Evolutionary conservation across 2,329 filamentous ascomycete species (phyloP).

Genomic region (Arthrinium puccinioides): DNA sequence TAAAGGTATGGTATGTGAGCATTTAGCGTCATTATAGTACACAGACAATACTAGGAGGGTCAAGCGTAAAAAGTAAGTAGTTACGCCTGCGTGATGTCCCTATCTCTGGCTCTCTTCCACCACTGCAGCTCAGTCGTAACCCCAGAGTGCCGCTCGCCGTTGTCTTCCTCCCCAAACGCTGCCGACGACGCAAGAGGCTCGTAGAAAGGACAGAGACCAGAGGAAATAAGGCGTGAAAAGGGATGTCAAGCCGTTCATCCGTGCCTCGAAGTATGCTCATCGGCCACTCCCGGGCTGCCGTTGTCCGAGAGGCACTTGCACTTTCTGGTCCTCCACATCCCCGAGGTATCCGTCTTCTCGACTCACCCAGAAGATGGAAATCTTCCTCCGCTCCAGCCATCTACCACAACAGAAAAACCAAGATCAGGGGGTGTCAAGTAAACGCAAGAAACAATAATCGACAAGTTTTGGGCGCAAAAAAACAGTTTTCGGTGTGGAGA

Average conservation of each 20-base stretch:
- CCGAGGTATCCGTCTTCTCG: conserved; percentile 9
- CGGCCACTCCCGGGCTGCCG: not conserved
- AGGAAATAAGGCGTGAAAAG: conserved; percentile 1
- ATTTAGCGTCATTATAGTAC: conserved; percentile 6
- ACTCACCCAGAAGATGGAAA: too few species aligned
- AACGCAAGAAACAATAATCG: conserved; percentile 15
- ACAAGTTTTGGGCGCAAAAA: conserved; percentile 2
- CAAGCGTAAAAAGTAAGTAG: not conserved
- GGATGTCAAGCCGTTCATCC: conserved; percentile 1
- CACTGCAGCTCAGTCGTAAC: conserved; percentile 3
- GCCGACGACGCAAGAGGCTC: conserved; percentile 2
- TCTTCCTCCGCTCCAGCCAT: conserved; percentile 25
- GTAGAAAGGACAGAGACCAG: conserved; percentile 2
- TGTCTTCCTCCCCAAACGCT: conserved; percentile 1
- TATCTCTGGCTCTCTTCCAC: conserved; percentile 3
- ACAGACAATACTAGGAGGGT: conserved; percentile 3
- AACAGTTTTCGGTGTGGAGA: conserved; percentile 9
- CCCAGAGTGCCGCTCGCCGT: not conserved
- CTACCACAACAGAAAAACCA: conserved; percentile 25
- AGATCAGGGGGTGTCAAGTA: conserved; percentile 16
- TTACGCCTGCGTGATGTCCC: conserved; percentile 2
- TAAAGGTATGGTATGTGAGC: conserved; percentile 3
- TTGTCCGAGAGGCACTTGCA: not conserved
- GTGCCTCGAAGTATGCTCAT: conserved; percentile 2
- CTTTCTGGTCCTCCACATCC: conserved; percentile 2